These are phyloP conservation scores for Avena sativa DNA, from an alignment of 176 grass and related monocot genomes.

Conservation along the genomic window DNA sequence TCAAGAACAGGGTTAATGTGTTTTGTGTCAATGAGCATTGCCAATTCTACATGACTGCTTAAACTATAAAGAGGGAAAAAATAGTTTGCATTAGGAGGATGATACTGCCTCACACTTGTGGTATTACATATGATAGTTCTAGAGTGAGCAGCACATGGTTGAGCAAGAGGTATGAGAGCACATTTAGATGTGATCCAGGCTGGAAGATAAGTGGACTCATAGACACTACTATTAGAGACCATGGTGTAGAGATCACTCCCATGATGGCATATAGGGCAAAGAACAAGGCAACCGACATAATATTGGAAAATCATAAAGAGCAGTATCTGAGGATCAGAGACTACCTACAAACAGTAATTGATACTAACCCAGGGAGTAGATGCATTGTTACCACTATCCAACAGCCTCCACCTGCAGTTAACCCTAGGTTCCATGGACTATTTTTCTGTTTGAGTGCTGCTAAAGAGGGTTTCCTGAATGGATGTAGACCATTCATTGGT, in stretches of 20 bases:
- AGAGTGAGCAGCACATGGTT: neutral
- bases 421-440: neutral
- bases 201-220: neutral
- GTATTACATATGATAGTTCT: neutral
- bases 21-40: neutral
- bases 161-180: neutral
- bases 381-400: neutral
- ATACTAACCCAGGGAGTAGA: neutral
- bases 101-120: neutral
- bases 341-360: neutral
- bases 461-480: neutral
- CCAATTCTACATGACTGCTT: neutral
- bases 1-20: neutral
- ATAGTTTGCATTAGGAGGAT: neutral
- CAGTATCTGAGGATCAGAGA: neutral
- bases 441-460: neutral
- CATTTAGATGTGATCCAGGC: neutral
- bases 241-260: neutral
- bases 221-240: neutral
- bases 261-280: constrained; percentile 8
- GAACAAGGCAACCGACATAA: neutral
- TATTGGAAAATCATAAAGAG: neutral
- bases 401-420: neutral
- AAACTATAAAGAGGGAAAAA: neutral
- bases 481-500: neutral